These are phyloP conservation scores for Rhodotorula kratochvilovae DNA, from an alignment of 768 basidiomycete species.

Conservation along the genomic window DNA sequence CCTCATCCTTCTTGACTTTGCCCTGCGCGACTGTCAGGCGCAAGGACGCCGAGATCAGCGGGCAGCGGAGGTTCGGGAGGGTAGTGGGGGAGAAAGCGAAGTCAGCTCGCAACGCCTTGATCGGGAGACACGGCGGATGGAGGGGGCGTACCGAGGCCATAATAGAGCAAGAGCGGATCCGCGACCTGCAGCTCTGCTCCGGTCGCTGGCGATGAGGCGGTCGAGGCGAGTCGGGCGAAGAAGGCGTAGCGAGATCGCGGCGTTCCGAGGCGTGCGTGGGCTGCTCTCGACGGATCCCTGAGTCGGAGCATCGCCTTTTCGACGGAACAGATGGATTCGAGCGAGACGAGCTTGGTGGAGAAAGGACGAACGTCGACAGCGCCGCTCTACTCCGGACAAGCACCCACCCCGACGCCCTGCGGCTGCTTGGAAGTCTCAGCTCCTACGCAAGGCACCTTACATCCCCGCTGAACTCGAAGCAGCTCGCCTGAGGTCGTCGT, in stretches of 20 bases:
- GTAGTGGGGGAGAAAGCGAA: background rate
- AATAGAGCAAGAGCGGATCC: slow-evolving; percentile 56
- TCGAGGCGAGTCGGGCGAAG: background rate
- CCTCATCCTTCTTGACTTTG: slow-evolving; percentile 54
- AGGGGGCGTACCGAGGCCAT: slow-evolving; percentile 46
- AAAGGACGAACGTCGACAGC: too few species aligned
- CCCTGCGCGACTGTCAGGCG: slow-evolving; percentile 49
- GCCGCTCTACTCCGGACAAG: too few species aligned
- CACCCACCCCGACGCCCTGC: too few species aligned
- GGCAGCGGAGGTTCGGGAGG: background rate
- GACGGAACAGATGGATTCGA: too few species aligned
- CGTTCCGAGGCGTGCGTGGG: background rate
- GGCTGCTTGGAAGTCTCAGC: too few species aligned
- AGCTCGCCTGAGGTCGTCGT: too few species aligned
- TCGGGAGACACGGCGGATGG: background rate
- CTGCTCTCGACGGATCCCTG: background rate
- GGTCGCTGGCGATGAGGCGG: background rate
- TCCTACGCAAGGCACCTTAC: too few species aligned
- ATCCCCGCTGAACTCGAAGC: too few species aligned
- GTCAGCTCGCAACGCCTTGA: background rate
- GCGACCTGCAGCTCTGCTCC: slow-evolving; percentile 33
- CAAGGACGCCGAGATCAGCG: background rate
- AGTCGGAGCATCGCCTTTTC: background rate
- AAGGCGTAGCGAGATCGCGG: background rate
- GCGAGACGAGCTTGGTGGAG: too few species aligned